Base-by-base conservation (phyloP, 768 basidiomycete species). In the Naganishia onofrii region DNA sequence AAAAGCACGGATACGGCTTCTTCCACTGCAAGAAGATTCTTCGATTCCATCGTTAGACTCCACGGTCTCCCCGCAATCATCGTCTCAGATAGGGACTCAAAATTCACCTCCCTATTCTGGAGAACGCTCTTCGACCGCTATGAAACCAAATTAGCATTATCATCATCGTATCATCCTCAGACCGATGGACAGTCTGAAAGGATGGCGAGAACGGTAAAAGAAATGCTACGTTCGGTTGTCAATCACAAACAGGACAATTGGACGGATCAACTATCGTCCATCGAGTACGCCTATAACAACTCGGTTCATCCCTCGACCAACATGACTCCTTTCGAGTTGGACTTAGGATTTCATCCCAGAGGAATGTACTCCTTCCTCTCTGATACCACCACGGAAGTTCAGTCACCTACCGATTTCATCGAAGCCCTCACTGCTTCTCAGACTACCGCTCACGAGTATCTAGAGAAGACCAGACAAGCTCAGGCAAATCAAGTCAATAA, bases 51-150 rank as follows among this genome's bases (percentile, higher is more conserved):
- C 5, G 38, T 72, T 48, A 17, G 29, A 7, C 31, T 58, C 4
- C 72, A 74, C 55, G 84, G 84, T 0, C 66, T 85, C 0, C 84
- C 83, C 0, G 67, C 72, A 1, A 29, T 67, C 0, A 83, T 86
- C 0, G 75, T 85, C 0, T 82, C 80, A 17, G 84, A 85, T 66
- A 72, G 84, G 0, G 84, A 84, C 67, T 71, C 79, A 0, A 71
- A 83, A 4, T 86, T 85, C 73, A 85, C 83, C 68, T 63, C 73
- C 66, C 67, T 53, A 0, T 85, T 85, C 69, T 85, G 84, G 85
- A 60, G 66, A 13, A 74, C 77, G 8, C 72, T 85, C 0, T 75
- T 83, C 67, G 53, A 71, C 48, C 74, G 75, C 8, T 65, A 79
- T 1, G 79, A 80, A 9, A 72, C 76, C 0, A 74, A 81, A 23